Base-by-base conservation (phyloP, 139 green algal species). In the Haematococcus sp. region DNA sequence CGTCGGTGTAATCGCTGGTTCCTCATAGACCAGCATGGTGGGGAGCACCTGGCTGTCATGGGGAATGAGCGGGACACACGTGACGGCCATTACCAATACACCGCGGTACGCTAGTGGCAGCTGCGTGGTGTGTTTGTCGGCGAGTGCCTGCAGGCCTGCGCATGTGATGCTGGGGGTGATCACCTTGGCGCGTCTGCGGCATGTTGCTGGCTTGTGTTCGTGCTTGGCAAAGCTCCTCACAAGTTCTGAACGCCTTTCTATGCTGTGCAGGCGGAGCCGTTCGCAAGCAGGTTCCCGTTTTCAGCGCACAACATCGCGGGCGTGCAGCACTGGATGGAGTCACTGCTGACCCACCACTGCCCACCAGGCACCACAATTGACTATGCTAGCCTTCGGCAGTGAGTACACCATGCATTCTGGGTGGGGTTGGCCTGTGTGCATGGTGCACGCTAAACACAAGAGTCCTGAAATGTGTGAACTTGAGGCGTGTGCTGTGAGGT, bases 41-140 rank as follows among this genome's bases (percentile, higher is more conserved):
- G 30, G n/a, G 46, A 55, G 23, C 79, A 87, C 71, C 40, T 86
- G 55, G 89, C 88, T 22, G 88, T 92, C 7, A 28, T 88, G 51
- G 89, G 88, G 31, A 81, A 89, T 61, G 89, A 94, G 81, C 70
- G 83, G 32, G 83, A 91, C 22, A 85, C 86, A 13, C 75, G 87
- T 4, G 89, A 94, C 63, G 89, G 87, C 0, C 89, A 94, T 74
- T 94, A 94, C 79, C 46, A 72, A 28, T 94, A 94, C 75, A 69
- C 19, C n/a, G 81, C 82, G 46, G 81, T 85, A 27, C 59, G 76
- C 23, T 20, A n/a, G 9, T 13, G 35, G 30, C 9, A 19, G 16
- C 3, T 70, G 61, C n/a, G 34, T n/a, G n/a, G n/a, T n/a, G n/a
- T n/a, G n/a, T n/a, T n/a, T n/a, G n/a, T n/a, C n/a, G n/a, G n/a